These are phyloP conservation scores for Cladosporium sp. DNA, from an alignment of 2,329 filamentous ascomycete species.

Conservation along the genomic window DNA sequence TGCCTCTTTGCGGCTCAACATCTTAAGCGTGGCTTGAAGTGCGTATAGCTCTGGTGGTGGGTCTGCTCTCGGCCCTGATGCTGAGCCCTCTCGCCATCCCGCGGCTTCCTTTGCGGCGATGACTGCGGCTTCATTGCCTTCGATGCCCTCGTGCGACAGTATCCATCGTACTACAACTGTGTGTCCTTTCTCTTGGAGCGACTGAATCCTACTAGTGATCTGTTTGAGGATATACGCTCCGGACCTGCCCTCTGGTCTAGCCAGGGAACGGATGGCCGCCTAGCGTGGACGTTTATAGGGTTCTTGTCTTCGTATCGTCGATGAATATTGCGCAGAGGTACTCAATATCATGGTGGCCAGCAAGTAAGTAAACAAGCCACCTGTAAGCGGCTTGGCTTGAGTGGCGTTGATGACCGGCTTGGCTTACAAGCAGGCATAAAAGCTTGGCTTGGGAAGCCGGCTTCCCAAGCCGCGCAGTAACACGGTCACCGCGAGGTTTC, in stretches of 20 bases:
- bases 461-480: no score
- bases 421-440: conserved; percentile 1
- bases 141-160: neutral
- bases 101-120: neutral
- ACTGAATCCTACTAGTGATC: neutral
- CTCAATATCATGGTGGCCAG: conserved; percentile 1
- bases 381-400: conserved; percentile 1
- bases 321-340: no score
- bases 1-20: neutral
- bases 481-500: no score
- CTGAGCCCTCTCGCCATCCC: no score
- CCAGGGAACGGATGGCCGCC: neutral
- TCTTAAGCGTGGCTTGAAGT: neutral
- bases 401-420: neutral
- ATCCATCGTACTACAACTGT: neutral
- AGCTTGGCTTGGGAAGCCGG: no score
- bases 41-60: neutral
- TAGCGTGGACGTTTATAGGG: no score
- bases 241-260: neutral
- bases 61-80: neutral
- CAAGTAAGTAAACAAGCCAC: conserved; percentile 2
- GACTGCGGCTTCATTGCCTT: neutral
- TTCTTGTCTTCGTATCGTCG: no score
- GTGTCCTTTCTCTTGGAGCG: neutral
- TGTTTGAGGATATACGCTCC: neutral